phyloP scores from a whole-genome alignment of 371 early-diverging fungal genomes.

The Zychaea mexicana region DNA sequence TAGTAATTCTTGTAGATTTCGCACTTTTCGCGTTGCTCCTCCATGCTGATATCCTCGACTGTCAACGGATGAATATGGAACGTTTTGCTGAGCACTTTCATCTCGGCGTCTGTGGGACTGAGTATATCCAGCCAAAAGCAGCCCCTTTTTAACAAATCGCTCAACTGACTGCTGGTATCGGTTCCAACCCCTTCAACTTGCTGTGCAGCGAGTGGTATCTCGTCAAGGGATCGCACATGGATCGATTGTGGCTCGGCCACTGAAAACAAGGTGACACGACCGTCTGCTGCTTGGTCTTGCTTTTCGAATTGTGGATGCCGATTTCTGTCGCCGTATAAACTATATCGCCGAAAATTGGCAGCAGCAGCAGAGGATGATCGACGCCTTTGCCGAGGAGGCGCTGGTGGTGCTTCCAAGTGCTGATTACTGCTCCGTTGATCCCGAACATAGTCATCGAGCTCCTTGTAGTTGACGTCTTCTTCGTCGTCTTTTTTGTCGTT shows the following conservation, averaged over 20 bases:
- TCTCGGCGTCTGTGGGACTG: conserved; percentile 75
- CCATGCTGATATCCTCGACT: conserved; percentile 87
- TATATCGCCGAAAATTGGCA: conserved; percentile 21
- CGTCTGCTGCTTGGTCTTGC: conserved; percentile 22
- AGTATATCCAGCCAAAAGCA: conserved; percentile 87
- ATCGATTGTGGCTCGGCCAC: conserved; percentile 34
- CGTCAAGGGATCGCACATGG: conserved; percentile 38
- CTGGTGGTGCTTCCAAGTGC: conserved; percentile 1
- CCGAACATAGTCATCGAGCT: conserved; percentile 11
- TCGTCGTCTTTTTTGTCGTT: conserved; percentile 29
- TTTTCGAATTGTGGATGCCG: background rate
- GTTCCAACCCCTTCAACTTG: too few relatives aligned
- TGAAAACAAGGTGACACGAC: conserved; percentile 44
- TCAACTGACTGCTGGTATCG: conserved; percentile 15
- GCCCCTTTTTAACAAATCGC: conserved; percentile 48
- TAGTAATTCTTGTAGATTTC: conserved; percentile 90
- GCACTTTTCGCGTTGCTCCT: conserved; percentile 92
- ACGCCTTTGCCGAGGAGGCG: background rate
- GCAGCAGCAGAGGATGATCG: background rate
- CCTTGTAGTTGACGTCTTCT: conserved; percentile 36
- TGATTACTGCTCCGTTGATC: conserved; percentile 1
- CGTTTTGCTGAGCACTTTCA: conserved; percentile 60
- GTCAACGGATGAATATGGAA: conserved; percentile 90
- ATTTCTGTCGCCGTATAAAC: conserved; percentile 20
- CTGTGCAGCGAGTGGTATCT: conserved; percentile 27